These are phyloP conservation scores for Rubus parviflorus DNA, from an alignment of 306 rosid species.

Conservation along the genomic window DNA sequence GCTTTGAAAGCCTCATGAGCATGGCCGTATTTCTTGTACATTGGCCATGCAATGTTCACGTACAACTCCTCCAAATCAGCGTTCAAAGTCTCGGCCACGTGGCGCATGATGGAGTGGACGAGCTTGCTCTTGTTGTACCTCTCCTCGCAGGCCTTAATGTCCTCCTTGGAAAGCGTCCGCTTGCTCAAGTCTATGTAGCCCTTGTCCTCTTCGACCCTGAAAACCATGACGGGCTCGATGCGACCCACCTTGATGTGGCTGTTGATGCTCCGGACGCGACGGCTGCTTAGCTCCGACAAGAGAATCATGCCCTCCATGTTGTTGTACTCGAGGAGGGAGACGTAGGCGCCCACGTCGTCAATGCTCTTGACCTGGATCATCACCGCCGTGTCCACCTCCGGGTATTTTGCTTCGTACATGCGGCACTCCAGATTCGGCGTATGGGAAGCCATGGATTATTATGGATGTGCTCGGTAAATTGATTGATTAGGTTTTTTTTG, in stretches of 20 bases:
- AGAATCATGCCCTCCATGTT: constrained; percentile 96
- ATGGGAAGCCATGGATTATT: constrained; percentile 39
- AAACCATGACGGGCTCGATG: constrained; percentile 97
- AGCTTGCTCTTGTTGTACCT: constrained; percentile 96
- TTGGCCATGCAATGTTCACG: constrained; percentile 87
- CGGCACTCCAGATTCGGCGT: constrained; percentile 77
- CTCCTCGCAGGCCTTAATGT: constrained; percentile 81
- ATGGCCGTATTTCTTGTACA: constrained; percentile 84
- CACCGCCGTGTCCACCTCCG: constrained; percentile 94
- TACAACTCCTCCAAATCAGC: constrained; percentile 87
- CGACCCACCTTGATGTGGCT: constrained; percentile 85
- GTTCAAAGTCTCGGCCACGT: constrained; percentile 73
- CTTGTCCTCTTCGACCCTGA: constrained; percentile 83
- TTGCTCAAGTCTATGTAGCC: constrained; percentile 95
- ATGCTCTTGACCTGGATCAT: constrained; percentile 96
- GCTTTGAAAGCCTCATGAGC: constrained; percentile 96
- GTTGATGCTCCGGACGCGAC: constrained; percentile 90
- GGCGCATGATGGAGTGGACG: constrained; percentile 92
- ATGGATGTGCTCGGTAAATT: neutral
- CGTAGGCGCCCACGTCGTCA: constrained; percentile 93
- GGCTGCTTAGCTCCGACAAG: constrained; percentile 90
- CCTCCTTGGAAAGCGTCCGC: constrained; percentile 86
- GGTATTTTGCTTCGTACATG: constrained; percentile 87
- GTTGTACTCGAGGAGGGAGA: constrained; percentile 86
- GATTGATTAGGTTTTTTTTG: neutral